Conservation (phyloP, 164 flowering plant genomes). For the Paratinospora sagittata region DNA sequence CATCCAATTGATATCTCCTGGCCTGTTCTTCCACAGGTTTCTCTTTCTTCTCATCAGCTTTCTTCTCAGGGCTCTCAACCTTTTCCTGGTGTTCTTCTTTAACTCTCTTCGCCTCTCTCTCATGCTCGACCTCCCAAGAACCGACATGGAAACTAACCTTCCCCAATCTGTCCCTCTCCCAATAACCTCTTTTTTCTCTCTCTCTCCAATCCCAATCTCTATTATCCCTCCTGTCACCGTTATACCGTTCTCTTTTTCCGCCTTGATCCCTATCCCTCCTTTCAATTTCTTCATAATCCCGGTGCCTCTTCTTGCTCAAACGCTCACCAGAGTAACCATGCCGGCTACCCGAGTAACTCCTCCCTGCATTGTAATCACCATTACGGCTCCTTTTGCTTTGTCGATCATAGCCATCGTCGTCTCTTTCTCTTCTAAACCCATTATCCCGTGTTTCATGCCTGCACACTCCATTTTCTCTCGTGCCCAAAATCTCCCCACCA, state of each 20-base stretch:
- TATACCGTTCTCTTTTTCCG: slow-evolving; percentile 45
- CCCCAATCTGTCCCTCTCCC: slow-evolving; percentile 82
- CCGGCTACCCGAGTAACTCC: slow-evolving; percentile 17
- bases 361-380: slow-evolving; percentile 20
- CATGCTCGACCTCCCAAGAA: slow-evolving; percentile 54
- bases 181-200: slow-evolving; percentile 68
- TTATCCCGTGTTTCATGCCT: slow-evolving; percentile 13
- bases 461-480: slow-evolving; percentile 19
- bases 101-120: slow-evolving; percentile 34
- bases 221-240: slow-evolving; percentile 33
- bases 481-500: slow-evolving; percentile 2
- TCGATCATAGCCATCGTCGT: slow-evolving; percentile 30
- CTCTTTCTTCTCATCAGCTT: slow-evolving; percentile 44
- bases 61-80: slow-evolving; percentile 35
- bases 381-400: slow-evolving; percentile 32
- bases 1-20: slow-evolving; percentile 87
- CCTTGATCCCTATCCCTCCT: slow-evolving; percentile 42
- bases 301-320: slow-evolving; percentile 42
- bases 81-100: slow-evolving; percentile 30
- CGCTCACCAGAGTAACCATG: slow-evolving; percentile 25
- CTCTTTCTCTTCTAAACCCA: slow-evolving; percentile 22
- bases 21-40: slow-evolving; percentile 74
- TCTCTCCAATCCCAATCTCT: slow-evolving; percentile 53
- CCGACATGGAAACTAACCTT: slow-evolving; percentile 63
- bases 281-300: slow-evolving; percentile 51